Evolutionary conservation across 768 basidiomycete genomes (phyloP).

Genomic region (Pholiota microspora): DNA sequence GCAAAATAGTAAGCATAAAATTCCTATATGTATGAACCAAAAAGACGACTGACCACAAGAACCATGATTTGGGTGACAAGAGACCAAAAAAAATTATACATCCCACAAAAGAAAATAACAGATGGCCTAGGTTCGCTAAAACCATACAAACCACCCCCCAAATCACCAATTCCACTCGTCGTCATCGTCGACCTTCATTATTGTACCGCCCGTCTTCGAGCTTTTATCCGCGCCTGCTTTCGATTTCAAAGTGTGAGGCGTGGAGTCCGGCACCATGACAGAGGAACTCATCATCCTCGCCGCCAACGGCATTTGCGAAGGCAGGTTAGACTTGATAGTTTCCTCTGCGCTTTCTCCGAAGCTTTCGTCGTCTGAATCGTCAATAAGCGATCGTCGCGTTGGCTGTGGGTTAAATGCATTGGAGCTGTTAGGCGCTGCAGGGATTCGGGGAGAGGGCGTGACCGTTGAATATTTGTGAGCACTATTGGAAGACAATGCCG

Average conservation of each 20-base stretch:
- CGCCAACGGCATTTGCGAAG: conserved; percentile 9
- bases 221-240: not conserved
- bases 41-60: not conserved
- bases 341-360: conserved; percentile 11
- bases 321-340: conserved; percentile 19
- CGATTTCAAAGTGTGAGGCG: conserved; percentile 6
- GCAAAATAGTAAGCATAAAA: not conserved
- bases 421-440: not conserved
- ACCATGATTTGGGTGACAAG: not conserved
- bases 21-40: not conserved
- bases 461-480: not conserved
- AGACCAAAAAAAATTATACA: not conserved
- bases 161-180: conserved; percentile 50
- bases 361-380: conserved; percentile 31
- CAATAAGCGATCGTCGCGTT: conserved; percentile 30
- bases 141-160: not conserved
- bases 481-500: conserved; percentile 17
- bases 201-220: not conserved
- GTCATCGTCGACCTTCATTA: conserved; percentile 33
- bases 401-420: not conserved
- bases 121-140: not conserved
- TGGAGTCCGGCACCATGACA: conserved; percentile 20
- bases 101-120: not conserved
- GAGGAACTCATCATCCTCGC: conserved; percentile 7
- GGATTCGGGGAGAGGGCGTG: not conserved